Evolutionary conservation across 176 grass and related monocot genomes (phyloP).

Genomic region (Neostapfia colusana): DNA sequence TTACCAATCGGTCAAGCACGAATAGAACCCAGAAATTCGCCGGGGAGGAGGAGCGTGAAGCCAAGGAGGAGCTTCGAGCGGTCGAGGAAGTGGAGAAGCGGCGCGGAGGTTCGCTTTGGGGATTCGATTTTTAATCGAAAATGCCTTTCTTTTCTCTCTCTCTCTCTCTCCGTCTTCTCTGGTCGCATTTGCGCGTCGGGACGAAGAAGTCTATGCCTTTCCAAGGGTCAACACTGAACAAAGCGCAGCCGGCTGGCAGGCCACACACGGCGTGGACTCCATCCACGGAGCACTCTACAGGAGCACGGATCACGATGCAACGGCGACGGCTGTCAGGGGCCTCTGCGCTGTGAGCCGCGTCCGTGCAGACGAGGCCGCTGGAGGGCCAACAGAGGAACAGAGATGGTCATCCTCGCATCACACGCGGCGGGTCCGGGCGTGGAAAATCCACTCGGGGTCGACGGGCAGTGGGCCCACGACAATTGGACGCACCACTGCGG

Average conservation of each 20-base stretch:
- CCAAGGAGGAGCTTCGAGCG: constrained; percentile 9
- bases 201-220: constrained; percentile 39
- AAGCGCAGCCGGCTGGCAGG: constrained; percentile 18
- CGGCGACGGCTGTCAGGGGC: background rate
- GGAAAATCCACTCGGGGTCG: accelerated
- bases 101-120: constrained; percentile 16
- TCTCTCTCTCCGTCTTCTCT: too few relatives aligned
- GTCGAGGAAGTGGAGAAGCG: constrained; percentile 19
- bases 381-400: background rate
- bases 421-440: background rate
- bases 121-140: background rate
- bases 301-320: background rate
- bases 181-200: constrained; percentile 48
- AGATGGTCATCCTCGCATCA: constrained; percentile 25
- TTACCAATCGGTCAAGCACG: constrained; percentile 19
- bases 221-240: constrained; percentile 46
- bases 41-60: background rate
- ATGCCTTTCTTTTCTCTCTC: background rate
- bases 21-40: background rate
- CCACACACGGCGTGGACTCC: background rate
- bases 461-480: accelerated
- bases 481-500: too few relatives aligned
- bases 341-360: background rate
- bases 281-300: background rate
- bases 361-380: background rate